phyloP scores from a whole-genome alignment of 331 rosid species.

The Erythrophleum ivorense region DNA sequence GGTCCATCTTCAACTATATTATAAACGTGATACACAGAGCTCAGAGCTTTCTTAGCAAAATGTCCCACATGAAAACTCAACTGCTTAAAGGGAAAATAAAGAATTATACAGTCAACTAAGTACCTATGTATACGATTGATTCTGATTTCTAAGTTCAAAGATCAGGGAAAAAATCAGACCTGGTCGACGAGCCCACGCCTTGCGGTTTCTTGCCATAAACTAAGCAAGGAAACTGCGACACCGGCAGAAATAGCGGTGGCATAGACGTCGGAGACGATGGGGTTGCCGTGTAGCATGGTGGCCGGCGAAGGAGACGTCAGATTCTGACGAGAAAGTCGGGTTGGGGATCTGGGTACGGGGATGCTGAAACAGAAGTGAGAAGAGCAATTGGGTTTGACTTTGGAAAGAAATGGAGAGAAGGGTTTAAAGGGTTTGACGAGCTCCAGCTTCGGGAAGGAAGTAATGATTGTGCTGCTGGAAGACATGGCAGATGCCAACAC shows the following conservation, averaged over 20 bases:
- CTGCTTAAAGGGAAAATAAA: not conserved
- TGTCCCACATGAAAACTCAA: not conserved
- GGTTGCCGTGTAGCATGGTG: slow-evolving; percentile 56
- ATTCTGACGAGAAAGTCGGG: slow-evolving; percentile 31
- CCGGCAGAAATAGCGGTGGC: slow-evolving; percentile 62
- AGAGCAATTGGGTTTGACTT: slow-evolving; percentile 32
- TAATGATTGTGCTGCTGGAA: not conserved
- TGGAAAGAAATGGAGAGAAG: slow-evolving; percentile 17
- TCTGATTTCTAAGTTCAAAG: not conserved
- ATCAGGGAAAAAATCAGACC: slow-evolving; percentile 43
- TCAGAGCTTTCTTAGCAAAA: not conserved
- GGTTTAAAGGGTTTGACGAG: slow-evolving; percentile 24
- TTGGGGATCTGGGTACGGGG: not conserved
- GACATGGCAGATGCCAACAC: not conserved
- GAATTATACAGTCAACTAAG: not conserved
- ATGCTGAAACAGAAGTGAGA: not conserved
- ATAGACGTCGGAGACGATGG: slow-evolving; percentile 61
- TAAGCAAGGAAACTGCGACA: slow-evolving; percentile 61
- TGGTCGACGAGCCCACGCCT: slow-evolving; percentile 69
- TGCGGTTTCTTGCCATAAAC: slow-evolving; percentile 75
- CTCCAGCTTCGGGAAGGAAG: not conserved
- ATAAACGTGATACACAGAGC: not conserved
- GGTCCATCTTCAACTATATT: not conserved
- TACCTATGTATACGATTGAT: not conserved
- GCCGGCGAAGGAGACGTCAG: slow-evolving; percentile 39